Evolutionary conservation across 495 filamentous ascomycete species (phyloP).

Genomic region (Aspergillus panamensis): DNA sequence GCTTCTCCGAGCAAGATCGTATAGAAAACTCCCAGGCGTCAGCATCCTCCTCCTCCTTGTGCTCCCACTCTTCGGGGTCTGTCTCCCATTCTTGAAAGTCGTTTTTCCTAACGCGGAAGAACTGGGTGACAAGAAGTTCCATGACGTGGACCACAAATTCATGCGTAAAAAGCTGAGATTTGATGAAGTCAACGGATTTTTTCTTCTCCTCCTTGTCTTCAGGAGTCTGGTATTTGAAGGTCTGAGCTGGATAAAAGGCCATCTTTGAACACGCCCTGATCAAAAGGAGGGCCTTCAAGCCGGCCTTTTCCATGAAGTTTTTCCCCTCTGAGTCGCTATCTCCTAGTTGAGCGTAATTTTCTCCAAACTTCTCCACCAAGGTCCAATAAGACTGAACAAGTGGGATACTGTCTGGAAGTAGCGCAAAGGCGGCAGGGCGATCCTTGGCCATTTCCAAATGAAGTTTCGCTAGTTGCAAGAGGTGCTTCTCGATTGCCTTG

Average conservation of each 20-base stretch:
- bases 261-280: conserved; percentile 81
- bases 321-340: conserved; percentile 51
- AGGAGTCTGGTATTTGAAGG: conserved; percentile 73
- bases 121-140: conserved; percentile 76
- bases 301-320: conserved; percentile 67
- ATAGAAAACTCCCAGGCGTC: conserved; percentile 86
- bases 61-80: conserved; percentile 91
- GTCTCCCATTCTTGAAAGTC: conserved; percentile 90
- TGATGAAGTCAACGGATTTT: conserved; percentile 59
- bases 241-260: conserved; percentile 72
- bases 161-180: conserved; percentile 67
- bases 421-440: conserved; percentile 75
- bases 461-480: conserved; percentile 85
- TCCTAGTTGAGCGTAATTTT: conserved; percentile 56
- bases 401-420: conserved; percentile 70
- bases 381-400: conserved; percentile 82
- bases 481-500: conserved; percentile 70
- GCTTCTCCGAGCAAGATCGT: conserved; percentile 84
- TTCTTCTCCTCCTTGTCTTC: conserved; percentile 68
- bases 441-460: conserved; percentile 76
- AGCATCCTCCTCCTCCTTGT: conserved; percentile 71
- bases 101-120: conserved; percentile 80
- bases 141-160: conserved; percentile 73
- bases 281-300: conserved; percentile 75
- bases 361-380: conserved; percentile 68